These are phyloP conservation scores for Dovyalis caffra DNA, from an alignment of 345 rosid species.

Conservation along the genomic window DNA sequence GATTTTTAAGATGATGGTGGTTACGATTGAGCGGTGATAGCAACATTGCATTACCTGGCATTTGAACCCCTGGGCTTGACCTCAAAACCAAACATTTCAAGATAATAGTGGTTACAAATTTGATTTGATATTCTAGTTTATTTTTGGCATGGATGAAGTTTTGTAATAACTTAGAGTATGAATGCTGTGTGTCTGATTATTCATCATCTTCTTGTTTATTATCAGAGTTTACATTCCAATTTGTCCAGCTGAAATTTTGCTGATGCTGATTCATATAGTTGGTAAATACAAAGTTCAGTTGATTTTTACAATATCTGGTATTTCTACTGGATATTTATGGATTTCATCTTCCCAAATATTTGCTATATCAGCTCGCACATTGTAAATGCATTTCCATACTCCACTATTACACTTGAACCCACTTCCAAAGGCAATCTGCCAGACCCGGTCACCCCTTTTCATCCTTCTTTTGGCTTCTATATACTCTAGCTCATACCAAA, in stretches of 20 bases:
- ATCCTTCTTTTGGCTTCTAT: constrained; percentile 9
- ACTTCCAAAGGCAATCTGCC: constrained; percentile 10
- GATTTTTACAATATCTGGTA: not conserved
- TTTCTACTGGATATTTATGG: constrained; percentile 1
- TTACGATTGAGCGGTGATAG: no score
- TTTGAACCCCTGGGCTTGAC: no score
- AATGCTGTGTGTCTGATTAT: no score
- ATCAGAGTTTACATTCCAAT: not conserved
- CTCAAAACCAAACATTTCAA: no score
- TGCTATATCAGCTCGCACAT: not conserved
- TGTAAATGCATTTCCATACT: constrained; percentile 9
- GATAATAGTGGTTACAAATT: no score
- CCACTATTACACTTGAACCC: constrained; percentile 17
- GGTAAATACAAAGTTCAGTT: not conserved
- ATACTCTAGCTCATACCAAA: not conserved
- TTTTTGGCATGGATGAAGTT: no score
- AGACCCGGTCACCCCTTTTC: constrained; percentile 12
- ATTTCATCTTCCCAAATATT: not conserved
- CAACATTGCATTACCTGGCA: no score
- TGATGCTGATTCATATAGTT: not conserved
- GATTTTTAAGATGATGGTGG: no score
- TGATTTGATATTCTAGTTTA: no score
- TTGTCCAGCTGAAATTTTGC: not conserved
- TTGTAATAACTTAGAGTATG: no score
- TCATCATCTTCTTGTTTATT: not conserved